These are phyloP conservation scores for Periglandula ipomoeae DNA, from an alignment of 2,329 filamentous ascomycete genomes.

Conservation along the genomic window DNA sequence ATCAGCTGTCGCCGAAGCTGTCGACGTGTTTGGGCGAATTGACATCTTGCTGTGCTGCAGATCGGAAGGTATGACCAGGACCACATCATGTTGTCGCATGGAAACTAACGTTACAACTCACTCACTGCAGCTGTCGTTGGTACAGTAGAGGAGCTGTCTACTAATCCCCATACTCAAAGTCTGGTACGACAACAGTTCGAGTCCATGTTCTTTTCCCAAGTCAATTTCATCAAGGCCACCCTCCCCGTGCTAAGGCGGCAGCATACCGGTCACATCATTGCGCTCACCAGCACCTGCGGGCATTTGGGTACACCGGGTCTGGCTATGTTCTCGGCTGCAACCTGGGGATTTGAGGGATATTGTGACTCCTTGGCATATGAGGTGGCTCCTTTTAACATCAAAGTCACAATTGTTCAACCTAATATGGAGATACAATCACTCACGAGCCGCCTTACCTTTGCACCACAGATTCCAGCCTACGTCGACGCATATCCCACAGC, in stretches of 20 bases:
- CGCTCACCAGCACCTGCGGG: conserved; percentile 81
- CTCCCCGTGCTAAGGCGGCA: conserved; percentile 72
- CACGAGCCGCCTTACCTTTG: conserved; percentile 78
- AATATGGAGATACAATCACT: conserved; percentile 86
- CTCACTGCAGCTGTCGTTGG: conserved; percentile 63
- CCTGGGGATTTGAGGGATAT: conserved; percentile 92
- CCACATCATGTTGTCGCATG: background rate
- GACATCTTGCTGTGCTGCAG: conserved; percentile 88
- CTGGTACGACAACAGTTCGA: conserved; percentile 89
- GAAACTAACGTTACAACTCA: background rate
- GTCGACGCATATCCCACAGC: conserved; percentile 41
- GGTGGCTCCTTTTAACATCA: conserved; percentile 93
- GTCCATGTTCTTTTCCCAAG: conserved; percentile 86
- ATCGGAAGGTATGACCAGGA: conserved; percentile 56
- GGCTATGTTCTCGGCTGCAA: conserved; percentile 82
- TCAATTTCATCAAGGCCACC: conserved; percentile 89
- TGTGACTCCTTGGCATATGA: conserved; percentile 95
- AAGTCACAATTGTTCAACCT: conserved; percentile 90
- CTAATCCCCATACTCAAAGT: conserved; percentile 61
- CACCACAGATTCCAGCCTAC: conserved; percentile 59
- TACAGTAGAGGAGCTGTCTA: conserved; percentile 80
- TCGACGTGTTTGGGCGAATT: conserved; percentile 74
- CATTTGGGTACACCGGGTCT: conserved; percentile 90
- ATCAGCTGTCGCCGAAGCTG: conserved; percentile 77
- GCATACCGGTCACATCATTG: conserved; percentile 80